Percentiles rank a stretch among this genome's conserved stretches.
phyloP scores from a whole-genome alignment of 306 rosid species.

The Trichosanthes truncata region DNA sequence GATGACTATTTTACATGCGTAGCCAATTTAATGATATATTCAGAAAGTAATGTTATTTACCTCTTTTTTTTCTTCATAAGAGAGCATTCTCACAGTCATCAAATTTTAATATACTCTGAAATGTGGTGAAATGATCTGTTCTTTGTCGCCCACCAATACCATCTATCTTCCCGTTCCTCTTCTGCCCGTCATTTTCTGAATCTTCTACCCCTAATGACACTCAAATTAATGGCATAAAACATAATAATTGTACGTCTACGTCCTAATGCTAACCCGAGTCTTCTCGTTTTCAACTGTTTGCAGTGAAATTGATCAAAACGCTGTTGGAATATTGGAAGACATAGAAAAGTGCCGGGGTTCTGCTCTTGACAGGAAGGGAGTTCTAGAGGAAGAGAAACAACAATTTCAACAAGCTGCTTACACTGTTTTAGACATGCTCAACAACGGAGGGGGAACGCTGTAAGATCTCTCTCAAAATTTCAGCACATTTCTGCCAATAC shows the following conservation, averaged over 20 bases:
- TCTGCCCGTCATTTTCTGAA: background rate
- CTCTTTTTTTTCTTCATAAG: background rate
- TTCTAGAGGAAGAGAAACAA: constrained; percentile 60
- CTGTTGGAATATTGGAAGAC: constrained; percentile 43
- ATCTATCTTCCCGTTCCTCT: background rate
- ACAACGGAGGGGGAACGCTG: constrained; percentile 27
- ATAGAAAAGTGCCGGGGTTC: constrained; percentile 55
- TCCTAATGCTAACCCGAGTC: background rate
- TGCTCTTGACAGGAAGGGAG: constrained; percentile 50
- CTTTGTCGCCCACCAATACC: background rate
- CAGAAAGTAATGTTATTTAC: background rate
- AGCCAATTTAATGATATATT: background rate
- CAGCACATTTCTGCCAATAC: background rate
- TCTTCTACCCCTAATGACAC: background rate
- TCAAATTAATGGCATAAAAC: background rate
- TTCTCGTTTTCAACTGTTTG: background rate
- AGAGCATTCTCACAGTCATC: background rate
- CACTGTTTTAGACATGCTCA: constrained; percentile 58
- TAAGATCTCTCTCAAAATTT: constrained; percentile 18
- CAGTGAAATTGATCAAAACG: constrained; percentile 63
- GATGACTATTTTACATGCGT: background rate
- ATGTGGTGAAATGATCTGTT: background rate
- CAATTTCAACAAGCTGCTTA: constrained; percentile 71
- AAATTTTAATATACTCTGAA: background rate
- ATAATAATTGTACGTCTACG: background rate